Percentiles rank a stretch among this genome's conserved stretches.
Evolutionary conservation across 2,329 filamentous ascomycete genomes (phyloP).

Genomic region (Xylariaceae sp.): DNA sequence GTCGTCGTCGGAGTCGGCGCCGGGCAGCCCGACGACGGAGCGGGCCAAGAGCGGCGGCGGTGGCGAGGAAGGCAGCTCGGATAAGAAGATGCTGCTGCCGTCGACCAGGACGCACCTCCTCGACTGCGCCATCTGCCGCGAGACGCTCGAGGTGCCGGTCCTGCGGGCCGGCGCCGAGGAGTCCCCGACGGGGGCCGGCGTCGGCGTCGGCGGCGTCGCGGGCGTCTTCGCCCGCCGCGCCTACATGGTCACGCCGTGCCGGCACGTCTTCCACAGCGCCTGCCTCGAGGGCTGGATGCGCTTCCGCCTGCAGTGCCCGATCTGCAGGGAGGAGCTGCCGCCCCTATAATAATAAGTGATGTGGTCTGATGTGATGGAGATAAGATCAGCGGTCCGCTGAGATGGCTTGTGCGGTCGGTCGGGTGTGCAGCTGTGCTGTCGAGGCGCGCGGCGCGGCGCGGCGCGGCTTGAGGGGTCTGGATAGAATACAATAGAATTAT

Average conservation of each 20-base stretch:
- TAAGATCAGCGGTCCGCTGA: too few species aligned
- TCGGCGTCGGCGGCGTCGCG: slow-evolving; percentile 48
- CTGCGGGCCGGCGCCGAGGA: slow-evolving; percentile 52
- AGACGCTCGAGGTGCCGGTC: slow-evolving; percentile 82
- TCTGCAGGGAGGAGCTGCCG: slow-evolving; percentile 83
- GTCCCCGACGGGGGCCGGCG: slow-evolving; percentile 39
- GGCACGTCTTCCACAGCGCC: slow-evolving; percentile 87
- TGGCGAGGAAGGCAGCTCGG: slow-evolving; percentile 10
- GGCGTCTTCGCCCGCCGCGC: slow-evolving; percentile 69
- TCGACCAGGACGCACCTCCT: slow-evolving; percentile 46
- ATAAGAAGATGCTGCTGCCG: too few species aligned
- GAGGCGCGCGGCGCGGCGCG: too few species aligned
- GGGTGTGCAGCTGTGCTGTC: too few species aligned
- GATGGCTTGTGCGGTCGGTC: too few species aligned
- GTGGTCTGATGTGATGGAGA: too few species aligned
- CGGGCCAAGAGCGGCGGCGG: slow-evolving; percentile 22
- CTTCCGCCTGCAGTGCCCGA: slow-evolving; percentile 86
- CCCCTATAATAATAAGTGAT: slow-evolving; percentile 70
- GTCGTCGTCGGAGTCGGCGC: too few species aligned
- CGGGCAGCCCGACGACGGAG: slow-evolving; percentile 24
- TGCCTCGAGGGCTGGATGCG: slow-evolving; percentile 97
- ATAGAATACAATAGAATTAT: too few species aligned
- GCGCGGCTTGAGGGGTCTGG: too few species aligned
- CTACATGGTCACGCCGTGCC: slow-evolving; percentile 97
- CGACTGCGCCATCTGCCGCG: slow-evolving; percentile 93